A percentile compares a stretch with the other conserved stretches of the same genome.
Conservation (phyloP, 208 protist genomes). For the Balamuthia mandrillaris region DNA sequence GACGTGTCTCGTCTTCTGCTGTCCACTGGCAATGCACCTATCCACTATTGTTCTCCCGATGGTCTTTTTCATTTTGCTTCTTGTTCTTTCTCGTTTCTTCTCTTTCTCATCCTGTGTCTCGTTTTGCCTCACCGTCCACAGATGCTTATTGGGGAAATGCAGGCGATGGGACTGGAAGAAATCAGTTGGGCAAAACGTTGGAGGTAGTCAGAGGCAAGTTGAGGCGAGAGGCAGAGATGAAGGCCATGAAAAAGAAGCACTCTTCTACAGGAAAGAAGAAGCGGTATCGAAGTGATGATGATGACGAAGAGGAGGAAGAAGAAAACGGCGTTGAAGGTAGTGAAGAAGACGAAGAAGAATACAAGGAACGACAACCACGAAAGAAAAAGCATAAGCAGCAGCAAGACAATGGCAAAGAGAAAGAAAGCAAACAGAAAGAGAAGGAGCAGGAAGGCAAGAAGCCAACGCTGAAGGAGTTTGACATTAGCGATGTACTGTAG, state of each 20-base stretch:
- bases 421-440: too few relatives aligned
- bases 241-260: constrained; percentile 3
- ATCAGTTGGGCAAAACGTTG: constrained; percentile 31
- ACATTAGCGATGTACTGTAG: too few relatives aligned
- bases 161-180: constrained; percentile 9
- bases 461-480: too few relatives aligned
- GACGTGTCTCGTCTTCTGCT: constrained; percentile 5
- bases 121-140: neutral
- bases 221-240: constrained; percentile 19
- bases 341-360: too few relatives aligned
- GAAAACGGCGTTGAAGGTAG: too few relatives aligned
- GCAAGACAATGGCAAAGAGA: too few relatives aligned
- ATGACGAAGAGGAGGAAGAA: too few relatives aligned
- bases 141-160: constrained; percentile 22
- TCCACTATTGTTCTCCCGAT: neutral
- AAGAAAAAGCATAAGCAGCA: too few relatives aligned
- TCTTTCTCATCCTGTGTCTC: neutral
- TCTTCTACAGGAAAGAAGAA: too few relatives aligned
- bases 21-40: neutral
- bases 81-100: neutral
- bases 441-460: too few relatives aligned
- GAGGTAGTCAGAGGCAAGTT: constrained; percentile 17
- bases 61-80: neutral
- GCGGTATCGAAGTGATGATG: too few relatives aligned
- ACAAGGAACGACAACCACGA: too few relatives aligned